Base-by-base conservation (phyloP, 2,329 filamentous ascomycete genomes). In the Cladorrhinum sp. region DNA sequence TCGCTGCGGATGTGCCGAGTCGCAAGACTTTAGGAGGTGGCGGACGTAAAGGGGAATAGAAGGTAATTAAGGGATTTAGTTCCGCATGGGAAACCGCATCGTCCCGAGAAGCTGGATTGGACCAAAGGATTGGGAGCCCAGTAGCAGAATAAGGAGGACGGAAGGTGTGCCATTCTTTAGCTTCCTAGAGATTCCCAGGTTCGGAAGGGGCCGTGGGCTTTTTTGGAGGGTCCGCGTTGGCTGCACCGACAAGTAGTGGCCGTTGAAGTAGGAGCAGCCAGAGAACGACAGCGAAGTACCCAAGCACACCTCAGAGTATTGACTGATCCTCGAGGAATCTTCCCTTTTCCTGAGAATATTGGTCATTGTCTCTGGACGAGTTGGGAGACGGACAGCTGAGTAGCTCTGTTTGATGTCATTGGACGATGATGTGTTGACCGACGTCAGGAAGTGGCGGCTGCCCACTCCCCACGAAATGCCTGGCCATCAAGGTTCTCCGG, bases 371-470 rank as follows among this genome's bases (percentile, higher is more conserved):
- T 41, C 36, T n/a, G 12, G 36, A 41, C 16, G 10, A n/a, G 36
- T 13, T 16, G 36, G 16, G 36, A 41, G 16, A 3, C 36, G 16
- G 27, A 29, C 50, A 25, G 20, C 50, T 29, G 24, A 51, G 13
- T 51, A 51, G 27, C 22, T 25, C 24, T 18, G 4, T 32, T 36
- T 38, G 29, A 38, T 53, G 18, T 53, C 51, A 36, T 53, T 53
- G 27, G 51, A 36, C 13, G 51, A 13, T 36, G 51, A 29, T 29
- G 29, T 25, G 27, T 41, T 22, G 51, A 27, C 12, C 36, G 52
- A 55, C 36, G 36, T 55, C 49, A 53, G 48, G 22, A 55, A 20
- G 24, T 61, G 59, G 27, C 22, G 22, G 16, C 41, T 51, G 22
- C 36, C 12, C 36, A 4, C 22, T 24, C 45, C 45, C 4, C n/a